Conservation (phyloP, 148 eudicot species). For the Silene latifolia region DNA sequence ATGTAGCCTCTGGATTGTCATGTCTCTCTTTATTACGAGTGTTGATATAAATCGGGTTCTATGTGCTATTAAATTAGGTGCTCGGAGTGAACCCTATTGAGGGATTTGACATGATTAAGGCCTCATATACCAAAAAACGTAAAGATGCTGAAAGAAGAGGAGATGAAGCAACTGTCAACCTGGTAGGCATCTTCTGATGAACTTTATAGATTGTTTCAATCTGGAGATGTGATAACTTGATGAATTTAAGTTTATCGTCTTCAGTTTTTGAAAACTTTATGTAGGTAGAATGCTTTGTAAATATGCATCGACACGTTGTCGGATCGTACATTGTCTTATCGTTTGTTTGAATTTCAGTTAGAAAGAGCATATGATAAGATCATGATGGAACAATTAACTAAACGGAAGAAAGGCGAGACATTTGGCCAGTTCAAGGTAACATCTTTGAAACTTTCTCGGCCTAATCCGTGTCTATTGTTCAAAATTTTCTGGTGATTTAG, state of each 20-base stretch:
- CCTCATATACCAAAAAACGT: slow-evolving; percentile 63
- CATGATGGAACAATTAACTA: slow-evolving; percentile 80
- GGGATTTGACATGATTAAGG: slow-evolving; percentile 77
- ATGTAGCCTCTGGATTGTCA: neutral
- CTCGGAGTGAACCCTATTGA: slow-evolving; percentile 84
- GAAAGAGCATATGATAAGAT: slow-evolving; percentile 89
- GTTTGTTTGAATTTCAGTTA: slow-evolving; percentile 46
- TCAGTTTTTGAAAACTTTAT: neutral
- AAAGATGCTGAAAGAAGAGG: slow-evolving; percentile 91
- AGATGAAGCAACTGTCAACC: slow-evolving; percentile 63
- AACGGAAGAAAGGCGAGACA: slow-evolving; percentile 87
- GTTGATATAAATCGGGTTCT: neutral
- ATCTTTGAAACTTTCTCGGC: neutral
- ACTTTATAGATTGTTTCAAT: neutral
- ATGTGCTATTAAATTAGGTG: slow-evolving; percentile 34
- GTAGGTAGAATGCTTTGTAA: neutral
- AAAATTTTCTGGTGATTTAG: neutral
- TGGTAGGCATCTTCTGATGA: slow-evolving; percentile 34
- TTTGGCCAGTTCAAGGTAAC: slow-evolving; percentile 73
- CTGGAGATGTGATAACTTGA: neutral
- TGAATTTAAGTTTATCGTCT: neutral
- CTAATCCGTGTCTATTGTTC: neutral
- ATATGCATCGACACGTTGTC: neutral
- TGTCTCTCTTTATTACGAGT: neutral
- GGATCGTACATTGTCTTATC: neutral